Evolutionary conservation across 495 filamentous ascomycete genomes (phyloP), one percentile per base, ranked within the genome.

Genomic region (Hypomontagnella monticulosa): DNA sequence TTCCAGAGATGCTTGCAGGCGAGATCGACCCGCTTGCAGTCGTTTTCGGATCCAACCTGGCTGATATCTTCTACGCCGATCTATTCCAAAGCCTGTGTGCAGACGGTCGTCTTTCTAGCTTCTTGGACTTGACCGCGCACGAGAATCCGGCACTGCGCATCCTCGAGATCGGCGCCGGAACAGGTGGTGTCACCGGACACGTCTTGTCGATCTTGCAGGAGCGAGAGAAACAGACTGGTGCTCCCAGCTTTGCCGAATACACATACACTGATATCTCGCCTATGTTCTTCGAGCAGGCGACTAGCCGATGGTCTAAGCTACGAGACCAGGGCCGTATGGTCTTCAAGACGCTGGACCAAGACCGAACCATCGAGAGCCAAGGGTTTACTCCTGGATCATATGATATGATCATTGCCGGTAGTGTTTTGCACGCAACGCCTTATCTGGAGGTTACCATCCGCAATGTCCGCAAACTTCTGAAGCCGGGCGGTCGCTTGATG

Each of bases 401-500:
- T 57, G 84, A 86, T 46, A 15, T 85, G 20, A 66, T 87, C 6
- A 40, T 80, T 41, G 74, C 74, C n/a, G 57, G 63, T 0, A 67
- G 68, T 32, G 76, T 76, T 15, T 52, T 85, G 11, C 81, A 85
- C 65, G 79, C 81, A 1, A 84, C 82, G 0, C 53, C 52, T 0
- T 52, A 64, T 32, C 43, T 83, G 0, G 48, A 74, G 1, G 52
- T 69, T 6, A 79, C 73, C 1, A 41, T 86, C n/a, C 20, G 23
- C 0, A 78, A 83, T 69, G 50, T 77, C 0, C 73, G 71, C 2
- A 51, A 53, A 10, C 66, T 85, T 0, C 43, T 85, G 5, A 81
- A 80, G 32, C 83, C 83, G 8, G 83, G 82, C 15, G 83, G 82
- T 1, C 77, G 75, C 52, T 50, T 85, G 3, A 30, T 85, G 0